A percentile compares a stretch with the other conserved stretches of the same genome.
Evolutionary conservation across 257 asterid genomes (phyloP).

Genomic region (Solanum gandarillasii): DNA sequence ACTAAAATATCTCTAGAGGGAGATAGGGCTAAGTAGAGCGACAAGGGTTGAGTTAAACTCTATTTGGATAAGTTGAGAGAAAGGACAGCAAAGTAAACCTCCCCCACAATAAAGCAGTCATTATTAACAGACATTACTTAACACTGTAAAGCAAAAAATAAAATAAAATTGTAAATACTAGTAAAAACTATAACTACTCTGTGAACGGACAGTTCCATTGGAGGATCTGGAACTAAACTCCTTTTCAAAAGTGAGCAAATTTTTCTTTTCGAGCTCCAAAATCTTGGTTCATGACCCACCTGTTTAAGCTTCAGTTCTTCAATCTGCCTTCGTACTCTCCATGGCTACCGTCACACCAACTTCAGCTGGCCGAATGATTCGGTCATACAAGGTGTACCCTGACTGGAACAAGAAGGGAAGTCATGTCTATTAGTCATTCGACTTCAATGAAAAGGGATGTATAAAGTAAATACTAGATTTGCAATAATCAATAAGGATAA

Average conservation of each 20-base stretch:
- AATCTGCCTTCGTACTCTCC: constrained; percentile 19
- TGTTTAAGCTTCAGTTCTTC: constrained; percentile 14
- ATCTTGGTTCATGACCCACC: not conserved
- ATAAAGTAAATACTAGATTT: not conserved
- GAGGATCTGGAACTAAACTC: not conserved
- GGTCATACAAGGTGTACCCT: constrained; percentile 65
- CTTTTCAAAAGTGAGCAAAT: not conserved
- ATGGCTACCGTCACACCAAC: constrained; percentile 65
- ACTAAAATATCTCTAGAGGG: no score
- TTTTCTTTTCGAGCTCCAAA: not conserved
- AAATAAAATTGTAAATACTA: not conserved
- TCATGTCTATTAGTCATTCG: not conserved
- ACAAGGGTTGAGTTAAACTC: not conserved
- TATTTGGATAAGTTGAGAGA: not conserved
- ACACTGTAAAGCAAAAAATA: not conserved
- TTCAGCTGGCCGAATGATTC: constrained; percentile 83
- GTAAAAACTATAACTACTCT: not conserved
- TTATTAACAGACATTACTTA: not conserved
- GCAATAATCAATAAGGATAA: not conserved
- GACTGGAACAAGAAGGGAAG: constrained; percentile 25
- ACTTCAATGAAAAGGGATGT: not conserved
- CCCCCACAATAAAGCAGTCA: not conserved
- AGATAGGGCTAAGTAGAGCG: no score
- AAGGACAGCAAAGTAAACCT: not conserved
- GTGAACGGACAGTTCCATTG: not conserved